Conservation (phyloP, 2,329 filamentous ascomycete genomes). For the Ophiostoma triangulosporum region DNA sequence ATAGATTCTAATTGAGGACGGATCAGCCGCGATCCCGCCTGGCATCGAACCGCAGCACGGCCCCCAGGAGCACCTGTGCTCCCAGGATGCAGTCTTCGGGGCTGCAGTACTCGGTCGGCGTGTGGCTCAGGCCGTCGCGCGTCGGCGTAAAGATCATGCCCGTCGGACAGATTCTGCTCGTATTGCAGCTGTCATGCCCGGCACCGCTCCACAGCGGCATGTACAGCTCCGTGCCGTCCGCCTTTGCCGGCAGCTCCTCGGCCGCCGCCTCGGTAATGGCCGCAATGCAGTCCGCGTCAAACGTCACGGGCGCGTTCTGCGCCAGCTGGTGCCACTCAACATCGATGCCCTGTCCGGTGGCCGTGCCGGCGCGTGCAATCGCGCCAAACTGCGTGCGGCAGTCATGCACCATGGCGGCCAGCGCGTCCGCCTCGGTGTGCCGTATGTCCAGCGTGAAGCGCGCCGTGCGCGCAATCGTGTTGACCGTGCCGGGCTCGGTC, state of each 20-base stretch:
- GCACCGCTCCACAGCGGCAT: slow-evolving; percentile 23
- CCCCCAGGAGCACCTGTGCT: slow-evolving; percentile 19
- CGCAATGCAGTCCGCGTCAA: slow-evolving; percentile 52
- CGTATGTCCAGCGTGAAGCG: slow-evolving; percentile 57
- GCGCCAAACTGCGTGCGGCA: slow-evolving; percentile 33
- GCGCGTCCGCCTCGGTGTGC: slow-evolving; percentile 37
- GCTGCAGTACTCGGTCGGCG: slow-evolving; percentile 23
- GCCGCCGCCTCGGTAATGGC: slow-evolving; percentile 49
- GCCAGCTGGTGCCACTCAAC: slow-evolving; percentile 45
- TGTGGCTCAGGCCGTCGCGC: slow-evolving; percentile 24
- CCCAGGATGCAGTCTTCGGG: slow-evolving; percentile 22
- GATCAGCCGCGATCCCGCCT: too few species aligned
- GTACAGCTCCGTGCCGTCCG: background rate
- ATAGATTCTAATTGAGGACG: too few species aligned
- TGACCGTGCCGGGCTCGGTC: slow-evolving; percentile 40
- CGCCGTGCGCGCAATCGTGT: slow-evolving; percentile 57
- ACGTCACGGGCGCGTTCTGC: slow-evolving; percentile 45
- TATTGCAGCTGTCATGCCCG: slow-evolving; percentile 26
- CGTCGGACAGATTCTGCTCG: slow-evolving; percentile 21
- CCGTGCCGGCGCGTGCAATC: slow-evolving; percentile 43
- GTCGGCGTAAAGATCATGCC: slow-evolving; percentile 28
- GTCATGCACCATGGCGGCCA: slow-evolving; percentile 19
- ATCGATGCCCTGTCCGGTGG: slow-evolving; percentile 39
- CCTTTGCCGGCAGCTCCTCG: background rate
- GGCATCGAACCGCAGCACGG: slow-evolving; percentile 15